Evolutionary conservation across 2,329 filamentous ascomycete species (phyloP).

Genomic region (Botrytis porri): DNA sequence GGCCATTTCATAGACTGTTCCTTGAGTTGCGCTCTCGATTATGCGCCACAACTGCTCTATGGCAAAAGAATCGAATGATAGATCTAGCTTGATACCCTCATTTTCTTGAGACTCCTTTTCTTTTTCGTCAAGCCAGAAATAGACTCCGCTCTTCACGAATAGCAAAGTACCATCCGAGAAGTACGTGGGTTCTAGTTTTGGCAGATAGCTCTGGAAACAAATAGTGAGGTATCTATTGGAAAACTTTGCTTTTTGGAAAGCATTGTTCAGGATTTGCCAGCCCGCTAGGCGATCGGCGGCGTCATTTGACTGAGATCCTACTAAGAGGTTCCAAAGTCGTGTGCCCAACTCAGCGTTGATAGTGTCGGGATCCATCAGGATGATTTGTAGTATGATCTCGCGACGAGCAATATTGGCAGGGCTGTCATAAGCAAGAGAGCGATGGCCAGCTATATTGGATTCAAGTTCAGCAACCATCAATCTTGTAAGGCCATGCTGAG

Average conservation of each 20-base stretch:
- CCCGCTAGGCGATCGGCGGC: slow-evolving; percentile 60
- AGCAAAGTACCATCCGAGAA: slow-evolving; percentile 62
- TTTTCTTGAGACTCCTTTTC: slow-evolving; percentile 40
- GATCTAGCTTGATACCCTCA: slow-evolving; percentile 47
- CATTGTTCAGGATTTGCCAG: slow-evolving; percentile 63
- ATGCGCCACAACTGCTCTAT: slow-evolving; percentile 81
- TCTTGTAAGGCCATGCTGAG: slow-evolving; percentile 58
- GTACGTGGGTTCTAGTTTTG: slow-evolving; percentile 52
- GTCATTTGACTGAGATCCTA: slow-evolving; percentile 61
- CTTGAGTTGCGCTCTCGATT: slow-evolving; percentile 65
- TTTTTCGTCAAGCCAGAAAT: slow-evolving; percentile 49
- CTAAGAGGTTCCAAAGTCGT: slow-evolving; percentile 68
- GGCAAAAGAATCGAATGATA: slow-evolving; percentile 51
- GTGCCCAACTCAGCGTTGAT: slow-evolving; percentile 61
- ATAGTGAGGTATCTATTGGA: slow-evolving; percentile 55
- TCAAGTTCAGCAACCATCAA: slow-evolving; percentile 65
- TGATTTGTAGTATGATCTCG: slow-evolving; percentile 56
- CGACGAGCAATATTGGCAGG: slow-evolving; percentile 52
- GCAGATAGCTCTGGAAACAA: slow-evolving; percentile 57
- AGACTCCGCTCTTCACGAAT: slow-evolving; percentile 55
- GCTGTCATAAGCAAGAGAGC: slow-evolving; percentile 39
- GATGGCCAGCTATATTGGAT: slow-evolving; percentile 36
- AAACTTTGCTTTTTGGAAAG: slow-evolving; percentile 43
- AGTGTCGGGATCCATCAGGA: slow-evolving; percentile 58
- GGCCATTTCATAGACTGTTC: slow-evolving; percentile 62